A percentile compares a stretch with the other conserved stretches of the same genome.
These are phyloP conservation scores for Coemansia sp. DNA, from an alignment of 192 early-diverging fungal genomes.

Conservation along the genomic window DNA sequence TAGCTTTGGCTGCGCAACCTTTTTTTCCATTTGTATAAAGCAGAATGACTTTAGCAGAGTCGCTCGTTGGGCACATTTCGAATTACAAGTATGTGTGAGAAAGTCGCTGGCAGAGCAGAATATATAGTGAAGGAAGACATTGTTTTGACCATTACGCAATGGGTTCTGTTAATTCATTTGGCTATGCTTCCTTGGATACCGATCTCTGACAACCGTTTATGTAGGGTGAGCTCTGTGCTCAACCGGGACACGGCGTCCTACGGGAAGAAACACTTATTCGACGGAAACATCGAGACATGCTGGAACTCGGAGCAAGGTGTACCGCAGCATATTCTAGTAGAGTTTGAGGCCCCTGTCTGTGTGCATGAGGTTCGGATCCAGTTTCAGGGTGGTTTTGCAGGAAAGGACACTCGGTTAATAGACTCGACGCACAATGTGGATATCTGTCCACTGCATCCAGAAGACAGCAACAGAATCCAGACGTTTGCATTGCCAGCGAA, in stretches of 20 bases:
- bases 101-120: too few relatives aligned
- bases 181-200: too few relatives aligned
- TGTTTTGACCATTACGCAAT: too few relatives aligned
- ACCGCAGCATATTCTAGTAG: conserved; percentile 74
- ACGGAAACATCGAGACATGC: conserved; percentile 81
- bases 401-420: conserved; percentile 64
- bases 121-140: too few relatives aligned
- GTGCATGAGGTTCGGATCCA: conserved; percentile 57
- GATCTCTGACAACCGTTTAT: too few relatives aligned
- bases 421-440: conserved; percentile 38
- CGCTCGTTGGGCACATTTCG: conserved; percentile 19
- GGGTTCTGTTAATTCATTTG: too few relatives aligned
- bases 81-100: conserved; percentile 22
- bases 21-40: too few relatives aligned
- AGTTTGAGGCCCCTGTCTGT: conserved; percentile 59
- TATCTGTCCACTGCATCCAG: conserved; percentile 64
- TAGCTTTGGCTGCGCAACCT: too few relatives aligned
- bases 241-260: conserved; percentile 73
- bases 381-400: conserved; percentile 90
- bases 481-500: conserved; percentile 38
- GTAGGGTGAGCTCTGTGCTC: conserved; percentile 84
- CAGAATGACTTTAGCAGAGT: not conserved
- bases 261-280: conserved; percentile 82
- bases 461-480: conserved; percentile 72
- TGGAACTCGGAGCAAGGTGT: conserved; percentile 91